A percentile compares a stretch with the other conserved stretches of the same genome.
These are phyloP conservation scores for Curvularia sp. DNA, from an alignment of 2,329 filamentous ascomycete species.

Conservation along the genomic window DNA sequence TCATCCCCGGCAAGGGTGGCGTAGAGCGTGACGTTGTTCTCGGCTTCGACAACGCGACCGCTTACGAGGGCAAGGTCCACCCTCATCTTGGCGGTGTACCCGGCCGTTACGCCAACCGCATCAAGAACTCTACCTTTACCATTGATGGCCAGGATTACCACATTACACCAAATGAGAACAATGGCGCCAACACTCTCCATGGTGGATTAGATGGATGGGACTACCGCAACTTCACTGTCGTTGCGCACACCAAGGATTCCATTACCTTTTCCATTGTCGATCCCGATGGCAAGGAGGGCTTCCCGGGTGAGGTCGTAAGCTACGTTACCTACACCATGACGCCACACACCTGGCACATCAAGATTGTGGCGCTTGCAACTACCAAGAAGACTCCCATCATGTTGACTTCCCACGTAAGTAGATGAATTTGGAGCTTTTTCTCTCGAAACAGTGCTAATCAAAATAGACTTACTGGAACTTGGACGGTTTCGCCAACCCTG, in stretches of 20 bases:
- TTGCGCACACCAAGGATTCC: slow-evolving; percentile 69
- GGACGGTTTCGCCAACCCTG: slow-evolving; percentile 77
- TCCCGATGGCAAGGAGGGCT: slow-evolving; percentile 75
- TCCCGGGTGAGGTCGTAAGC: slow-evolving; percentile 78
- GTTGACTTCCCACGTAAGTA: slow-evolving; percentile 71
- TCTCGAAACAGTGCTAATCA: slow-evolving; percentile 3
- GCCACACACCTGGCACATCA: slow-evolving; percentile 73
- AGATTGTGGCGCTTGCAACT: slow-evolving; percentile 73
- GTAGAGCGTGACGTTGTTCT: slow-evolving; percentile 73
- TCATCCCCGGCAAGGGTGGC: slow-evolving; percentile 73
- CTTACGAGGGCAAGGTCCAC: slow-evolving; percentile 72
- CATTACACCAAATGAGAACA: slow-evolving; percentile 65
- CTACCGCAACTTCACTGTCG: slow-evolving; percentile 77
- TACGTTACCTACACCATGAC: slow-evolving; percentile 76
- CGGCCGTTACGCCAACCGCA: slow-evolving; percentile 81
- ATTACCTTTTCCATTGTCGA: slow-evolving; percentile 81
- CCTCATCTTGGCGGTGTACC: slow-evolving; percentile 76
- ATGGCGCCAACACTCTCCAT: slow-evolving; percentile 68
- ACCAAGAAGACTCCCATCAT: slow-evolving; percentile 84
- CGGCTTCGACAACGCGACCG: slow-evolving; percentile 77
- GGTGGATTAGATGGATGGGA: slow-evolving; percentile 77
- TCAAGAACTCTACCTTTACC: slow-evolving; percentile 76
- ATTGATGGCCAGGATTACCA: slow-evolving; percentile 70
- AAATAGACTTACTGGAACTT: slow-evolving; percentile 80
- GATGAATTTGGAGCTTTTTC: background rate